Evolutionary conservation across 805 yeast genomes (phyloP).

Genomic region (Spathaspora passalidarum): DNA sequence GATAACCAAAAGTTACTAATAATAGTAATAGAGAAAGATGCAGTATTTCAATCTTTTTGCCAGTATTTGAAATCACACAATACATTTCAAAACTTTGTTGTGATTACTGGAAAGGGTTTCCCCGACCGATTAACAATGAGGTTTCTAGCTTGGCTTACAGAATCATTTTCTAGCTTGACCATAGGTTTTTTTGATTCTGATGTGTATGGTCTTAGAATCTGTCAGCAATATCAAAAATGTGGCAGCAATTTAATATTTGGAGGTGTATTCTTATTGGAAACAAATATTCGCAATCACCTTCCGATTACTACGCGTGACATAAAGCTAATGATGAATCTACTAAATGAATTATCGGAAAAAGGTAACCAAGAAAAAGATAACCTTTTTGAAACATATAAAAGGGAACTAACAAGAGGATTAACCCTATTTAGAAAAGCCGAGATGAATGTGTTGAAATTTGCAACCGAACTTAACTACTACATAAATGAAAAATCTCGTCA

Average conservation of each 20-base stretch:
- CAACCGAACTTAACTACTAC: background rate
- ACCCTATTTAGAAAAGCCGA: slow-evolving; percentile 53
- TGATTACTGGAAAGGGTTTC: slow-evolving; percentile 65
- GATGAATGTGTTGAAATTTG: slow-evolving; percentile 38
- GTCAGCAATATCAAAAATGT: slow-evolving; percentile 33
- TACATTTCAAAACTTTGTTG: slow-evolving; percentile 10
- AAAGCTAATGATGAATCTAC: slow-evolving; percentile 14
- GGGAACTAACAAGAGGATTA: slow-evolving; percentile 55
- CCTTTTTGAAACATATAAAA: slow-evolving; percentile 1
- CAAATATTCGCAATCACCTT: slow-evolving; percentile 22
- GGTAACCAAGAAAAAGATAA: slow-evolving; percentile 17
- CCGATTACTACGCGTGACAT: slow-evolving; percentile 19
- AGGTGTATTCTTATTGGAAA: slow-evolving; percentile 44
- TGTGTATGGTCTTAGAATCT: slow-evolving; percentile 58
- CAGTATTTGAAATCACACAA: slow-evolving; percentile 11
- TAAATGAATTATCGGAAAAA: slow-evolving; percentile 2
- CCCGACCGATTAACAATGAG: slow-evolving; percentile 56
- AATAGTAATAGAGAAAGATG: slow-evolving; percentile 38
- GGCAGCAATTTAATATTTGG: slow-evolving; percentile 19
- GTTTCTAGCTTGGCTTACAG: slow-evolving; percentile 4
- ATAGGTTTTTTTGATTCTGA: slow-evolving; percentile 60
- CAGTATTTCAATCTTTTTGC: slow-evolving; percentile 34
- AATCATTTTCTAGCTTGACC: slow-evolving; percentile 13
- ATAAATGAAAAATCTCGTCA: background rate
- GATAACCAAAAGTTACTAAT: slow-evolving; percentile 8